phyloP scores from a whole-genome alignment of 495 filamentous ascomycete species.

The Podospora bellae-mahoneyi region DNA sequence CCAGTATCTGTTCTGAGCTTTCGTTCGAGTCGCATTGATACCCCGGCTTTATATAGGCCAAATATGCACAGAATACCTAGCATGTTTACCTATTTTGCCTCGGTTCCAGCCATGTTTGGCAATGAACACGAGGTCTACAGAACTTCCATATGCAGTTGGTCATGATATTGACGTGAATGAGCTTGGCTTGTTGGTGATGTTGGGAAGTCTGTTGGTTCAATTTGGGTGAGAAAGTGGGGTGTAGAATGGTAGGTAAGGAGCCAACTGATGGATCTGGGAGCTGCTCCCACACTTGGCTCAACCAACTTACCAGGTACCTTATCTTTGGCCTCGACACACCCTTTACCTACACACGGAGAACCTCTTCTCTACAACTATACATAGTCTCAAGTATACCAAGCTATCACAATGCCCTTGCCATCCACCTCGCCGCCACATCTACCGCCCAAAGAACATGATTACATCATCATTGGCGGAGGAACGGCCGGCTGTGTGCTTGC shows the following conservation, averaged over 20 bases:
- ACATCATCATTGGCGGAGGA: background rate
- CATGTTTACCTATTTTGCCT: background rate
- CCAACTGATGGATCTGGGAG: background rate
- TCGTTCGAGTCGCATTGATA: background rate
- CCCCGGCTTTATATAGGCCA: background rate
- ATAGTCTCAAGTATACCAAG: background rate
- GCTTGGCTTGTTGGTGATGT: background rate
- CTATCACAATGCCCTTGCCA: background rate
- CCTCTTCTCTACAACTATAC: background rate
- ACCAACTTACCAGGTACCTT: background rate
- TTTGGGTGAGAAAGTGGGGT: background rate
- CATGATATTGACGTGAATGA: background rate
- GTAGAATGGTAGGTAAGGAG: background rate
- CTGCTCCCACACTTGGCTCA: background rate
- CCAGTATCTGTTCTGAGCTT: conserved; percentile 32
- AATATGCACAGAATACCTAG: background rate
- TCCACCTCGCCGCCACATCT: background rate
- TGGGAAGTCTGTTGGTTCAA: background rate
- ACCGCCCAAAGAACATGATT: background rate
- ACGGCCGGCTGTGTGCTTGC: conserved; percentile 51
- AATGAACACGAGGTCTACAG: too few species aligned
- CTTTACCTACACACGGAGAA: background rate
- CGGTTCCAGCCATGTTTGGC: too few species aligned
- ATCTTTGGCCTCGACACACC: too few species aligned
- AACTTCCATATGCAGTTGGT: background rate